Base-by-base conservation (phyloP, 2,329 filamentous ascomycete genomes). In the Colletotrichum shisoi region DNA sequence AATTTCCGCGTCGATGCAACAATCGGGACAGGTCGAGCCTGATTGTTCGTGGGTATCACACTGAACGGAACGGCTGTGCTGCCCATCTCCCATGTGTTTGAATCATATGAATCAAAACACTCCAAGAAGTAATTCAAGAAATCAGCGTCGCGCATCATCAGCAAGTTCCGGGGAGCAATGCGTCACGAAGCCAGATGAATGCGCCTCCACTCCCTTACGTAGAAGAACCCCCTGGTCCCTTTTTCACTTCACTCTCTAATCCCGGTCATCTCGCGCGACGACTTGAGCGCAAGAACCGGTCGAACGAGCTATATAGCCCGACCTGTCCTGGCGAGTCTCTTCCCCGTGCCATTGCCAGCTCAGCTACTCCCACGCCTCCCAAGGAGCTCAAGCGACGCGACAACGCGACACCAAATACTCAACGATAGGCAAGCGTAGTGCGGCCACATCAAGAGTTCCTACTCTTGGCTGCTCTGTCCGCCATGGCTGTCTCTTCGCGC, bases 401-500 rank as follows among this genome's bases (percentile, higher is more conserved):
- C 52, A 48, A 39, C 31, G 12, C 42, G 45, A 21, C 44, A 37
- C 31, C 15, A 3, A 39, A 21, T 31, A 21, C 34, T 53, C n/a
- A 34, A 39, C 31, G 11, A 37, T n/a, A 37, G 31, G 12, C 31
- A 21, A 37, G n/a, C 17, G 37, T 31, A 37, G 31, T 6, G 19
- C n/a, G 21, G 31, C 31, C 31, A 37, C 12, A 12, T 11, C 37
- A 51, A 49, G 15, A 39, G 21, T 34, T 37, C 17, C 12, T n/a
- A 17, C 57, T 4, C 39, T 40, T 40, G 13, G 15, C 46, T 44
- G 17, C 45, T 19, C 17, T 19, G 24, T 39, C 51, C 73, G 71
- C 56, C 72, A 89, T 89, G 87, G 84, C 84, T 69, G 76, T 81
- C 68, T 80, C 84, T 71, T 81, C 80, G 72, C 92, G 94, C 76